Conservation (phyloP, 306 rosid genomes). For the Pachyrhizus erosus region DNA sequence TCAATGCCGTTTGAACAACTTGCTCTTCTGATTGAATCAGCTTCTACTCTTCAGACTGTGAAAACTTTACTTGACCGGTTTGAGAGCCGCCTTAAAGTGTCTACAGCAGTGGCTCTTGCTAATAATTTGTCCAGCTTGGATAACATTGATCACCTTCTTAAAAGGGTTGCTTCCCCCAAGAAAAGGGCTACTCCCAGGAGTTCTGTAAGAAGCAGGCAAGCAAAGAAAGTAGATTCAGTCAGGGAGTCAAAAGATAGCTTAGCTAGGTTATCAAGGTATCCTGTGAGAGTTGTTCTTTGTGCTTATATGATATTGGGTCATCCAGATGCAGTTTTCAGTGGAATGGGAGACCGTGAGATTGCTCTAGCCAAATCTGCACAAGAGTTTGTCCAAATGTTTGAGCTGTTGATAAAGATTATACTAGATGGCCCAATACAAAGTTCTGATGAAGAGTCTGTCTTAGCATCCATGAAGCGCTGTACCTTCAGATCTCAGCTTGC, state of each 20-base stretch:
- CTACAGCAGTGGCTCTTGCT: slow-evolving; percentile 57
- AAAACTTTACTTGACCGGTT: slow-evolving; percentile 82
- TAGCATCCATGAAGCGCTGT: slow-evolving; percentile 54
- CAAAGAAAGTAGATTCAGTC: slow-evolving; percentile 53
- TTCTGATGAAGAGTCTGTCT: slow-evolving; percentile 65
- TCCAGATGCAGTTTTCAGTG: slow-evolving; percentile 86
- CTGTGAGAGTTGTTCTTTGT: slow-evolving; percentile 85
- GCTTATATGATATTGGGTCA: slow-evolving; percentile 90
- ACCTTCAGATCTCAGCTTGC: slow-evolving; percentile 89
- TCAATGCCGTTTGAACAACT: slow-evolving; percentile 93
- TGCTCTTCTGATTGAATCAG: slow-evolving; percentile 81
- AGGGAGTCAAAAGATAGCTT: slow-evolving; percentile 50
- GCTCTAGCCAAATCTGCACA: slow-evolving; percentile 80
- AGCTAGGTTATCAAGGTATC: slow-evolving; percentile 74
- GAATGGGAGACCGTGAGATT: slow-evolving; percentile 79
- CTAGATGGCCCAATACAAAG: slow-evolving; percentile 71
- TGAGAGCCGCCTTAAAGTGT: slow-evolving; percentile 76
- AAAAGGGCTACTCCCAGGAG: slow-evolving; percentile 69
- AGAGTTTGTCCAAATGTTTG: slow-evolving; percentile 73
- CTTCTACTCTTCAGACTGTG: slow-evolving; percentile 76
- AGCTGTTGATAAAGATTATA: slow-evolving; percentile 70
- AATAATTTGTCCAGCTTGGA: slow-evolving; percentile 58
- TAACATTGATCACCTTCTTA: slow-evolving; percentile 92
- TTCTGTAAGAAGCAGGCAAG: slow-evolving; percentile 56
- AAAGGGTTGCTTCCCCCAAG: slow-evolving; percentile 86